A percentile compares a stretch with the other conserved stretches of the same genome.
Evolutionary conservation across 2,329 filamentous ascomycete species (phyloP).

Genomic region (Herpotrichia juniperi): DNA sequence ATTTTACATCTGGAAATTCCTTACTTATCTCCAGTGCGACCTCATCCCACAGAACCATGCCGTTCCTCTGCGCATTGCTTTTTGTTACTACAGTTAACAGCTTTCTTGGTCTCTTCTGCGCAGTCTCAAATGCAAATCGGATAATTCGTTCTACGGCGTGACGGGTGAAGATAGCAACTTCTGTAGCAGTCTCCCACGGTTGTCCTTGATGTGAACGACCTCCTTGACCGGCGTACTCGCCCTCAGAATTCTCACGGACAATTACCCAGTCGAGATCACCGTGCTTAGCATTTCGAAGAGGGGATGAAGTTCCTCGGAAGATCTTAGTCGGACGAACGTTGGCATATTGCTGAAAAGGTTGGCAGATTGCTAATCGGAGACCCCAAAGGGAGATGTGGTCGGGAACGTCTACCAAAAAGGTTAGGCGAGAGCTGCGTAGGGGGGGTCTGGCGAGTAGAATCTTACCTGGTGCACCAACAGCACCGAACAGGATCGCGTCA

Average conservation of each 20-base stretch:
- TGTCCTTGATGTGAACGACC: constrained; percentile 65
- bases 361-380: constrained; percentile 61
- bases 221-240: constrained; percentile 70
- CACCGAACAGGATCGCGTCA: constrained; percentile 65
- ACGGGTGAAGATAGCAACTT: constrained; percentile 68
- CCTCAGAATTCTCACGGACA: constrained; percentile 70
- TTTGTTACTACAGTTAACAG: constrained; percentile 69
- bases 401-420: constrained; percentile 53
- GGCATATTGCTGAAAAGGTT: constrained; percentile 62
- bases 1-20: constrained; percentile 65
- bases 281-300: constrained; percentile 58
- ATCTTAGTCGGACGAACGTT: constrained; percentile 66
- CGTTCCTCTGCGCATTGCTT: constrained; percentile 69
- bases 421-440: too few species aligned
- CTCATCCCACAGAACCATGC: constrained; percentile 73
- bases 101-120: constrained; percentile 62
- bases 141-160: constrained; percentile 65
- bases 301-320: constrained; percentile 65
- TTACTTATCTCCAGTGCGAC: constrained; percentile 60
- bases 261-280: constrained; percentile 72
- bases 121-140: constrained; percentile 68
- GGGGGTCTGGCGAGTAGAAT: too few species aligned
- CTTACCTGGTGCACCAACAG: too few species aligned
- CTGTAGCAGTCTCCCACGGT: constrained; percentile 66
- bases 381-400: constrained; percentile 65